Evolutionary conservation across 2,329 filamentous ascomycete genomes (phyloP).

Genomic region (Epichloe aotearoae): DNA sequence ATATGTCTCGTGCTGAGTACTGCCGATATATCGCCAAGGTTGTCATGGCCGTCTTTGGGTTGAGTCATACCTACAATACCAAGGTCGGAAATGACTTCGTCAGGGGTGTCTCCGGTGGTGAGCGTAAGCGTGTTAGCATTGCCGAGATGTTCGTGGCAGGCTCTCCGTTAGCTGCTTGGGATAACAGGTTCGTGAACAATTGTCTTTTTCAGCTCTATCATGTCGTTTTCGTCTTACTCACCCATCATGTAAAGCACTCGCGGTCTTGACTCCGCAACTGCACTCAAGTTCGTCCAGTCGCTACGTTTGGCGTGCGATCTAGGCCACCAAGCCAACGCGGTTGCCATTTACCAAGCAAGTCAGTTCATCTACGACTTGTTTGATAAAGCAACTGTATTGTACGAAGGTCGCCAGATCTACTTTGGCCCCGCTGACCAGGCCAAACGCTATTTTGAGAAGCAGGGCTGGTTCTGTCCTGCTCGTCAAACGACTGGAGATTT

Average conservation of each 20-base stretch:
- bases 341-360: conserved; percentile 62
- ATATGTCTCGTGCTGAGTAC: conserved; percentile 47
- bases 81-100: conserved; percentile 65
- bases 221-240: not conserved
- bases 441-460: conserved; percentile 50
- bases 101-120: conserved; percentile 57
- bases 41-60: conserved; percentile 58
- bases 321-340: conserved; percentile 44
- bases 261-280: conserved; percentile 61
- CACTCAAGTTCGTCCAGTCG: conserved; percentile 58
- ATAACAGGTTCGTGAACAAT: conserved; percentile 37
- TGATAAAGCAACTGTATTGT: conserved; percentile 61
- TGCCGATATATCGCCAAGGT: conserved; percentile 50
- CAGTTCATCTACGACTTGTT: conserved; percentile 60
- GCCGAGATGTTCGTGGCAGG: conserved; percentile 61
- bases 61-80: conserved; percentile 58
- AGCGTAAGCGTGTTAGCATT: conserved; percentile 69
- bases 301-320: conserved; percentile 53
- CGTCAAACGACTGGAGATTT: conserved; percentile 60
- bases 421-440: conserved; percentile 51
- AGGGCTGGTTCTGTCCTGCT: conserved; percentile 54
- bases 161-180: conserved; percentile 49
- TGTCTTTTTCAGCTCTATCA: not conserved
- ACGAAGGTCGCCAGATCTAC: conserved; percentile 67
- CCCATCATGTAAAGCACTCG: conserved; percentile 32